phyloP scores from a whole-genome alignment of 768 basidiomycete species.

The Russula lepida region DNA sequence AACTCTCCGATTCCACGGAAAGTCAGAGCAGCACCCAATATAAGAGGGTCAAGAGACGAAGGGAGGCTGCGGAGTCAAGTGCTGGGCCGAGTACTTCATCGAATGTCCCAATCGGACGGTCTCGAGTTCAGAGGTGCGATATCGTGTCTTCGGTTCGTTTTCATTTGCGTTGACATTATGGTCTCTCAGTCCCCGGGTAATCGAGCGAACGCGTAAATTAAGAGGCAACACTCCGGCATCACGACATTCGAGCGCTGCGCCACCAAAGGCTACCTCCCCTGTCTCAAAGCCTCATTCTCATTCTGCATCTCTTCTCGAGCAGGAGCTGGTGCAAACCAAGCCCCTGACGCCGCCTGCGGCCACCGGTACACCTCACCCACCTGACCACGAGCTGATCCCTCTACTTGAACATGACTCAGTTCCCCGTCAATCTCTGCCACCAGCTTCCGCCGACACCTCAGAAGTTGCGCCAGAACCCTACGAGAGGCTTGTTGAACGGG shows the following conservation, averaged over 20 bases:
- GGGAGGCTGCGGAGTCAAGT: not conserved
- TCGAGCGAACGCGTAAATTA: not conserved
- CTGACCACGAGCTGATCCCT: not conserved
- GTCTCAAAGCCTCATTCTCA: not conserved
- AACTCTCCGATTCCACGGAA: slow-evolving; percentile 44
- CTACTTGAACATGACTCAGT: not conserved
- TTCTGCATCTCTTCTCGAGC: not conserved
- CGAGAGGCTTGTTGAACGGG: slow-evolving; percentile 36
- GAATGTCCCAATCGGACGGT: not conserved
- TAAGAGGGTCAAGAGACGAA: slow-evolving; percentile 7
- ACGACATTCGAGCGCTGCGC: not conserved
- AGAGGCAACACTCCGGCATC: not conserved
- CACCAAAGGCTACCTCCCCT: not conserved
- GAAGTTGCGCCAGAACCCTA: slow-evolving; percentile 1
- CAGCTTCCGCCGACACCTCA: not conserved
- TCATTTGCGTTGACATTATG: not conserved
- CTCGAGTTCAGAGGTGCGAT: slow-evolving; percentile 5
- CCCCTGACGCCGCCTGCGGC: not conserved
- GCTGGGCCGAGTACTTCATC: not conserved
- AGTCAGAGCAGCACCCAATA: slow-evolving; percentile 23
- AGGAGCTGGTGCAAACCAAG: not conserved
- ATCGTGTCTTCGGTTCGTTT: not conserved
- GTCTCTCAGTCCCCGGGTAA: not conserved
- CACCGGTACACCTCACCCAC: not conserved
- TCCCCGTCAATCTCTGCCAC: not conserved